Percentiles rank a stretch among this genome's conserved stretches.
phyloP scores from a whole-genome alignment of 2,329 filamentous ascomycete genomes.

The Colletotrichum tropicale region DNA sequence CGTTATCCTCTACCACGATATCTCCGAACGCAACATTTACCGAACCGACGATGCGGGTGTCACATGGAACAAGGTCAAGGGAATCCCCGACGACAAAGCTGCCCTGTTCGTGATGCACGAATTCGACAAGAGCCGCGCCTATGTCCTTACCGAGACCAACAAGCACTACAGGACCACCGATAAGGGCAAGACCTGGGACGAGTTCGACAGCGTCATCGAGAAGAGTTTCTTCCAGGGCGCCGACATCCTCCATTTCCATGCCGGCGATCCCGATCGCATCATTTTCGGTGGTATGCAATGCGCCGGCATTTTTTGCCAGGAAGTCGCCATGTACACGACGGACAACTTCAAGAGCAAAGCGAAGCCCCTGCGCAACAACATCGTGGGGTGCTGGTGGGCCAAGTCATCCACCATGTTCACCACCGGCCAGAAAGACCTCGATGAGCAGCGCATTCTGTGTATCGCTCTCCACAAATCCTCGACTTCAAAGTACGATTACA shows the following conservation, averaged over 20 bases:
- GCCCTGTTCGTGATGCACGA: conserved; percentile 75
- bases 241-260: conserved; percentile 76
- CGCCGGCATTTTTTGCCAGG: conserved; percentile 65
- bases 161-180: conserved; percentile 86
- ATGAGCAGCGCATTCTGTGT: conserved; percentile 78
- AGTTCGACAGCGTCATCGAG: conserved; percentile 68
- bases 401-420: conserved; percentile 77
- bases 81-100: conserved; percentile 67
- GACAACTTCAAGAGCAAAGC: conserved; percentile 79
- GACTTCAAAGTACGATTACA: conserved; percentile 73
- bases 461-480: conserved; percentile 77
- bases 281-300: conserved; percentile 82
- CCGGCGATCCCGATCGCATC: conserved; percentile 80
- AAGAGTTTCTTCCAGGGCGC: conserved; percentile 56
- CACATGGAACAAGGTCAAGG: conserved; percentile 72
- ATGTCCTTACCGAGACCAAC: conserved; percentile 72
- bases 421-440: conserved; percentile 67
- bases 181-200: conserved; percentile 79
- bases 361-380: conserved; percentile 69
- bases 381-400: conserved; percentile 86
- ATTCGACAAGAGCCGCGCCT: conserved; percentile 79
- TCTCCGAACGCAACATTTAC: conserved; percentile 67
- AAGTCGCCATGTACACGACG: conserved; percentile 74
- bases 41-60: conserved; percentile 82
- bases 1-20: conserved; percentile 77